Conservation (phyloP, 495 filamentous ascomycete species). For the Apiosordaria backusii region DNA sequence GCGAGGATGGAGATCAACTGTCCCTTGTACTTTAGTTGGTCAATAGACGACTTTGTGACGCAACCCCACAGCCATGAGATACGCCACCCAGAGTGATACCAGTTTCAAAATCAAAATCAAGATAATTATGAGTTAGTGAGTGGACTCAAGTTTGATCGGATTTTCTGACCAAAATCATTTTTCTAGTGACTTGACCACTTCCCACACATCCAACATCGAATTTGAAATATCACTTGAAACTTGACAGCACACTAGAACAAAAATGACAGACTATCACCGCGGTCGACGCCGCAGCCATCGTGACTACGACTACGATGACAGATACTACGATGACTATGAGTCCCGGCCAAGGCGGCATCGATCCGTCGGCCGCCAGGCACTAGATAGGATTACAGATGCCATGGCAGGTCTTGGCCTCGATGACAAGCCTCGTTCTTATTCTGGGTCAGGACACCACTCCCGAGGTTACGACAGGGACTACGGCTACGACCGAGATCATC, state of each 20-base stretch:
- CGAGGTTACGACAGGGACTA: background rate
- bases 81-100: background rate
- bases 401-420: slow-evolving; percentile 20
- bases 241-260: background rate
- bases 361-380: slow-evolving; percentile 23
- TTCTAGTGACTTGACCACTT: background rate
- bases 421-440: background rate
- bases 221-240: background rate
- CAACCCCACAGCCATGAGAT: background rate
- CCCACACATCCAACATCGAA: background rate
- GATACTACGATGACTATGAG: slow-evolving; percentile 17
- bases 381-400: slow-evolving; percentile 25
- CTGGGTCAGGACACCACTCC: slow-evolving; percentile 4
- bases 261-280: slow-evolving; percentile 19
- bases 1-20: background rate
- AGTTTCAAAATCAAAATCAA: background rate
- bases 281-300: slow-evolving; percentile 18
- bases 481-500: background rate
- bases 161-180: background rate
- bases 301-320: slow-evolving; percentile 19
- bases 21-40: background rate
- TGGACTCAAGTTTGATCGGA: background rate
- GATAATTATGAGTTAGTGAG: background rate
- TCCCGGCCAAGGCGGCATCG: slow-evolving; percentile 19
- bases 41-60: background rate